Evolutionary conservation across 2,329 filamentous ascomycete genomes (phyloP).

Genomic region (Westerdykella ornata): DNA sequence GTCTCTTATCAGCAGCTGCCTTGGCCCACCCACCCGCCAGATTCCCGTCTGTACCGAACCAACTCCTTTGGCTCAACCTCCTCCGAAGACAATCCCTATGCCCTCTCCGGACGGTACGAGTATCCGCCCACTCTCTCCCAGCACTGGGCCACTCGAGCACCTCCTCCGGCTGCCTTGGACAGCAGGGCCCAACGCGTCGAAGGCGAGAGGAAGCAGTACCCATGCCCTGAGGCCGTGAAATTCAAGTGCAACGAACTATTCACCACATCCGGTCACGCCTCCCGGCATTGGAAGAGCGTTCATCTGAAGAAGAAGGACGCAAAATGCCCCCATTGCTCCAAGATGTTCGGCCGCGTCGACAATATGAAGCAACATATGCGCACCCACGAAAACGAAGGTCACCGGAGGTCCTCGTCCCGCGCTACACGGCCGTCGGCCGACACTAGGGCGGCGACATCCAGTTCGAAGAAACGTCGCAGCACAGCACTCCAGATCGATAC

Average conservation of each 20-base stretch:
- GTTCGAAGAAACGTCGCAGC: conserved; percentile 33
- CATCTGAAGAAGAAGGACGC: conserved; percentile 76
- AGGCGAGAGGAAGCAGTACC: conserved; percentile 60
- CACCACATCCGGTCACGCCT: conserved; percentile 79
- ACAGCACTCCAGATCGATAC: conserved; percentile 29
- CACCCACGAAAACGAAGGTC: conserved; percentile 55
- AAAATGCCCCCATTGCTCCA: conserved; percentile 58
- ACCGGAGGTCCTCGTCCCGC: conserved; percentile 7
- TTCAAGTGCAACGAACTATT: conserved; percentile 72
- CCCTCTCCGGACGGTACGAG: too few relatives aligned
- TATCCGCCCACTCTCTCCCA: background rate
- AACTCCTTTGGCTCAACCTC: too few relatives aligned
- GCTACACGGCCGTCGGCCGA: conserved; percentile 28
- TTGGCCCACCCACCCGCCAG: too few relatives aligned
- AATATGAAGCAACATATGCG: conserved; percentile 84
- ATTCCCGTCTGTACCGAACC: too few relatives aligned
- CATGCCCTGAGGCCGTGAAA: conserved; percentile 64
- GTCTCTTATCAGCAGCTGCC: too few relatives aligned
- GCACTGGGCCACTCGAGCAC: conserved; percentile 17
- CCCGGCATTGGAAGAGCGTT: conserved; percentile 71
- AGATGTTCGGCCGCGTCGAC: conserved; percentile 74
- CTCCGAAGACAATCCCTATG: too few relatives aligned
- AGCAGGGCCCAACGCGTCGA: conserved; percentile 31
- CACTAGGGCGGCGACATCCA: conserved; percentile 23
- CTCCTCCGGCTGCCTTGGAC: conserved; percentile 41